A percentile compares a stretch with the other conserved stretches of the same genome.
Conservation (phyloP, 1,139 yeast species). For the Suhomyces maxii region DNA sequence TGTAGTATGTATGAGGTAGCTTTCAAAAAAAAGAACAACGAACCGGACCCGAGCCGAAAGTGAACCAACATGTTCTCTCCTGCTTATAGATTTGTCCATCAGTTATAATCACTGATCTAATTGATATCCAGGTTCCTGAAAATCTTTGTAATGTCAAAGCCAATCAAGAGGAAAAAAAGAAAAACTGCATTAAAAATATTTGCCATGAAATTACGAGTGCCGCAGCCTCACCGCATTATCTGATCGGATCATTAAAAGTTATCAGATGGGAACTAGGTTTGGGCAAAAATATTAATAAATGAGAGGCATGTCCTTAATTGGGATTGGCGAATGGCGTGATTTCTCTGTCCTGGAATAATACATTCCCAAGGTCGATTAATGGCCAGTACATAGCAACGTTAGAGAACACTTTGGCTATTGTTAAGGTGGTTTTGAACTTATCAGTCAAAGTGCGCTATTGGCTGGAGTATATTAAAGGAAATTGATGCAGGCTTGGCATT, state of each 20-base stretch:
- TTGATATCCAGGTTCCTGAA: background rate
- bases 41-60: too few species aligned
- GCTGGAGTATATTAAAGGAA: background rate
- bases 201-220: background rate
- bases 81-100: background rate
- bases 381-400: background rate
- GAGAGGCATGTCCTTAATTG: background rate
- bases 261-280: background rate
- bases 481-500: background rate
- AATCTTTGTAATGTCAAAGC: background rate
- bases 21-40: too few species aligned
- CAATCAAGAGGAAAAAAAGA: background rate
- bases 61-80: background rate
- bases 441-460: background rate
- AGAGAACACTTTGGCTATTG: background rate
- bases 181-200: background rate
- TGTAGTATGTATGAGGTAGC: too few species aligned
- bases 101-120: background rate
- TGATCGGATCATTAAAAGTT: constrained; percentile 2
- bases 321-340: background rate
- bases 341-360: too few species aligned
- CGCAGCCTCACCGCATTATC: background rate
- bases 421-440: background rate
- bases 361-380: too few species aligned
- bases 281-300: too few species aligned